phyloP scores from a whole-genome alignment of 768 basidiomycete species.

The Mycena kentingensis region DNA sequence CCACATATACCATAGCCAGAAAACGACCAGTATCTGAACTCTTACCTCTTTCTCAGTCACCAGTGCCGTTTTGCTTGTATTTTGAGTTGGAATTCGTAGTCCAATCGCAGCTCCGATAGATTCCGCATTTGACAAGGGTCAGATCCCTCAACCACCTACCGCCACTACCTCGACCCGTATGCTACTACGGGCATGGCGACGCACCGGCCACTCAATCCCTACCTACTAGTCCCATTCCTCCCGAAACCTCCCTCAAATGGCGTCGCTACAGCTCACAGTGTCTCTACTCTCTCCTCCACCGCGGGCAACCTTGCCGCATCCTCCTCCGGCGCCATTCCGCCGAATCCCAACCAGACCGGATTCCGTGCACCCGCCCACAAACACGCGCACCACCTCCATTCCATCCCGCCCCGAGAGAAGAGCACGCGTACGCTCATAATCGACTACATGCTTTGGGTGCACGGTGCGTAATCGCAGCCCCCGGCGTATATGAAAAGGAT shows the following conservation, averaged over 20 bases:
- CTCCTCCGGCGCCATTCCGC: slow-evolving; percentile 5
- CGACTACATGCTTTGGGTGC: slow-evolving; percentile 87
- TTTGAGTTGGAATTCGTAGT: too few species aligned
- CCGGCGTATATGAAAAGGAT: neutral
- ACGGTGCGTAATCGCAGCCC: slow-evolving; percentile 40
- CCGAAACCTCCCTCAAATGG: neutral
- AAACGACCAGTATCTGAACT: too few species aligned
- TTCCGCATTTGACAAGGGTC: too few species aligned
- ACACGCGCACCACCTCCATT: slow-evolving; percentile 85
- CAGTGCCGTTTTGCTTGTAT: too few species aligned
- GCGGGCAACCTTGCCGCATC: slow-evolving; percentile 20
- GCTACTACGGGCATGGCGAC: neutral
- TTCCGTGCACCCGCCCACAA: slow-evolving; percentile 81
- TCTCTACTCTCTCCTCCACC: slow-evolving; percentile 16
- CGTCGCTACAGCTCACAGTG: slow-evolving; percentile 3
- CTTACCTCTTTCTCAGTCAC: too few species aligned
- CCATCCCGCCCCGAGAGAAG: slow-evolving; percentile 85
- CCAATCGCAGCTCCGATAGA: too few species aligned
- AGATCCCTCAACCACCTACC: too few species aligned
- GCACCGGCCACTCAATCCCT: neutral
- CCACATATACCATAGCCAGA: too few species aligned
- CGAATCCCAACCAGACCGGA: slow-evolving; percentile 23
- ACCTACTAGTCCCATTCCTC: neutral
- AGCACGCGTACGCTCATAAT: slow-evolving; percentile 86
- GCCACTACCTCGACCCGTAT: neutral